Base-by-base conservation (phyloP, 2,329 filamentous ascomycete species). In the Cordyceps cicadae region DNA sequence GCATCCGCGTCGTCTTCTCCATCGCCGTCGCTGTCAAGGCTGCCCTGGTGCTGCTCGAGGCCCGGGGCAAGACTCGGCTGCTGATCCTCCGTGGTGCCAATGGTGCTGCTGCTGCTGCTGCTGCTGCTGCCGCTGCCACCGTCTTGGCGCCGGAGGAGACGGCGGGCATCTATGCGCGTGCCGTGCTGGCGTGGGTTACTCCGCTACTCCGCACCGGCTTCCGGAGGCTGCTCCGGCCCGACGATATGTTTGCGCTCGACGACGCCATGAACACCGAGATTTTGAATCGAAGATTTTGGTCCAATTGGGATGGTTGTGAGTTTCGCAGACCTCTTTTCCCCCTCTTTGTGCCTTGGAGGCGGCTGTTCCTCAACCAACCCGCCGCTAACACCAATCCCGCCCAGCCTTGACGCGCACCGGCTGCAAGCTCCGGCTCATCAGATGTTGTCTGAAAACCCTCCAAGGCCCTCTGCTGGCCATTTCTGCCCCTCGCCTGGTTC, bases 101-200 rank as follows among this genome's bases (percentile, higher is more conserved):
- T 51, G 67, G 29, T 29, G 29, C 5, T 29, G 29, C 29, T 7
- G 29, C 64, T 41, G 64, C 29, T 7, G 29, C 64, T 41, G 64
- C 63, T 51, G 67, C 29, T 29, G 29, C 64, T 41, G 64, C 24
- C 24, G 24, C 24, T 4, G 24, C 63, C 49, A 67, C 71, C 59
- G 26, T 64, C 53, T 62, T 64, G n/a, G 71, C 72, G 8, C 74
- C 76, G 4, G 75, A 75, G 60, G 66, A 65, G 43, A 72, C 71
- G 32, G 74, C 74, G 61, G 75, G 76, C 15, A 64, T 77, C 8
- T 74, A 75, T 45, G 72, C 68, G 60, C 71, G 70, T 12, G 71
- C 70, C 21, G 66, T 76, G 41, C 72, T 75, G 59, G 71, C 70
- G 63, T 77, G 75, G 76, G 64, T 77, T 43, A 72, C 71, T 41